These are phyloP conservation scores for Entamoeba dispar DNA, from an alignment of 208 protist species.

Conservation along the genomic window DNA sequence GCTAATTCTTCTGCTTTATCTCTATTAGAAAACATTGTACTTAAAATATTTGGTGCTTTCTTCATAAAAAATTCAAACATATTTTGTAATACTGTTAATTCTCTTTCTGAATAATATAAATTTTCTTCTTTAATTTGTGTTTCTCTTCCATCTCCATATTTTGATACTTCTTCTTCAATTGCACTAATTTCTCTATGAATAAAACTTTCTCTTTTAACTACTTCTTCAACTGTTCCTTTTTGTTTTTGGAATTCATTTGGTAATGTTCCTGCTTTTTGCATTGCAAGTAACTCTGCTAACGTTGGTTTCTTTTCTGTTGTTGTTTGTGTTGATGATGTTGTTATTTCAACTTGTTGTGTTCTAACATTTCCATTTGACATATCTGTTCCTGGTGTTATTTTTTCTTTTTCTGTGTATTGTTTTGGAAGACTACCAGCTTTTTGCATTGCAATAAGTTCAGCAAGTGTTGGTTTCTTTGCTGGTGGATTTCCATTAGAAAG, in stretches of 20 bases:
- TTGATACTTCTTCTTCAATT: not conserved
- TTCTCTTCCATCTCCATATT: not conserved
- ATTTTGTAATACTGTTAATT: not conserved
- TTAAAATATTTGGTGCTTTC: not conserved
- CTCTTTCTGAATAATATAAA: not conserved
- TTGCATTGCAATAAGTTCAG: not conserved
- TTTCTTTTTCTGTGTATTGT: not conserved
- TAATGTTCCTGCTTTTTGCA: not conserved
- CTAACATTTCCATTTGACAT: not conserved
- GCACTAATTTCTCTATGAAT: not conserved
- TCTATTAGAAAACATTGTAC: not conserved
- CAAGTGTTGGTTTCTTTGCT: not conserved
- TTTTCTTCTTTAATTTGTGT: not conserved
- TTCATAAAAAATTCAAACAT: not conserved
- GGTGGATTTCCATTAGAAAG: not conserved
- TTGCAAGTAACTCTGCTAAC: not conserved
- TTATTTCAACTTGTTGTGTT: not conserved
- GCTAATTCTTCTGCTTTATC: not conserved
- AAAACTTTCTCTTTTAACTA: not conserved
- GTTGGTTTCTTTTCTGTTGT: not conserved
- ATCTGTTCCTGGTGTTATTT: not conserved
- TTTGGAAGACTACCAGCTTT: not conserved
- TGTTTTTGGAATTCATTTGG: not conserved
- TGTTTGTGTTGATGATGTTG: not conserved
- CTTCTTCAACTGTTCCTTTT: not conserved